Evolutionary conservation across 2,329 filamentous ascomycete genomes (phyloP), one percentile per base, ranked within the genome.

Genomic region (Calonectria hawksworthii): DNA sequence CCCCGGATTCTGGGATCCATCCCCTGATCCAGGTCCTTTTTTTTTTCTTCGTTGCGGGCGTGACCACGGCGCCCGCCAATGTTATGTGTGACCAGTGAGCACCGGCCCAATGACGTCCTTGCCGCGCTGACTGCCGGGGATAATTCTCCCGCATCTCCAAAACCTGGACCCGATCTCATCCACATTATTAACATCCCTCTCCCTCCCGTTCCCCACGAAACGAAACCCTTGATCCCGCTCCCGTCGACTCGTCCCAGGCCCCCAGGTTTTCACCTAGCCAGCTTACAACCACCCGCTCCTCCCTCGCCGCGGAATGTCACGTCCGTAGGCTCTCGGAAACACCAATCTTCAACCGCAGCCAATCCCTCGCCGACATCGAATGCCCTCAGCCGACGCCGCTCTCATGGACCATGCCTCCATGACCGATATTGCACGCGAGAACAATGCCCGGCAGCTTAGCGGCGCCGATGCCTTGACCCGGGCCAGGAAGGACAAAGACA

Each of bases 401-500:
- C 85, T 89, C 80, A 84, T 88, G 82, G 89, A 89, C 83, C 86
- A 93, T 92, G 90, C 87, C 84, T 86, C 91, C 82, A 88, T 91
- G 88, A 87, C 91, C 83, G 89, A 89, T 79, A 85, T 87, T 81
- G 84, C 87, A 82, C 85, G 81, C 77, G 82, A 83, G 70, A 80
- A 79, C 52, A 82, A 82, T 54, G 74, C 82, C 21, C 82, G 81
- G 51, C 83, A 81, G 65, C 82, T 82, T 75, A 75, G 72, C 75
- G 77, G 75, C 66, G 68, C 80, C 54, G 77, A 78, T 18, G 68
- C 56, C 26, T 68, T 75, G 34, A 72, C 34, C 76, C 73, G 77
- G 78, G 69, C 75, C 50, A 59, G 30, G 30, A 74, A 74, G 67
- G 72, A 67, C 26, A 44, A 28, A n/a, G 67, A 67, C 13, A 66